Evolutionary conservation across 108 stramenopile genomes (phyloP), one percentile per base, ranked within the genome.

Genomic region (Nitzschia sp.): DNA sequence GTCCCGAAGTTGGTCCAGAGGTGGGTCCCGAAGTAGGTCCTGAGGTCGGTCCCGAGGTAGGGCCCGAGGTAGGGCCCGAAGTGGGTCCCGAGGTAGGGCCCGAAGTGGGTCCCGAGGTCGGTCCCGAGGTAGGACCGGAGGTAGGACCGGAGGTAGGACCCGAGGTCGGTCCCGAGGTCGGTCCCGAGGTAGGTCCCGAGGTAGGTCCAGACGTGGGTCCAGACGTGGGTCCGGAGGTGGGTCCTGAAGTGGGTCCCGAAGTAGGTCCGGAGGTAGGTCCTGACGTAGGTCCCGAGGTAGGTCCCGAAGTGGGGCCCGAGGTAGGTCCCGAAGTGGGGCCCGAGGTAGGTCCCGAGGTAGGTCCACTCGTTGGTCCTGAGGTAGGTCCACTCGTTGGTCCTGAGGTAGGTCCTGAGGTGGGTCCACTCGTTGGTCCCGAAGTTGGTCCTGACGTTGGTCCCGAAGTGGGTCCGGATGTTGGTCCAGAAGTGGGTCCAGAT

Each of bases 241-340:
- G 70, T 30, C 66, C 53, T 35, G 29, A 4, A 54, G 53, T 67
- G 32, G 66, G 66, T 36, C 29, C 53, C 36, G 59, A 32, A 9
- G 68, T 69, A 30, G 68, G 68, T 35, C 66, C 66, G 21, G 61
- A 62, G 6, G 61, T 62, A 16, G 66, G 58, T 31, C 38, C 38
- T n/a, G 50, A 22, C 16, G 27, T 38, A 21, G 59, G 59, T 52
- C 19, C 35, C 15, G n/a, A 32, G 8, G 68, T 41, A 47, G 68
- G 68, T 16, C 45, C 54, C 15, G 52, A 11, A 0, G 63, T 28
- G 5, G 63, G 68, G 17, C 57, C 68, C 17, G 41, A 0, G 22
- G 68, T 4, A 11, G 22, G 22, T n/a, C 38, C 38, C 13, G 38
- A 6, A 41, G 22, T n/a, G 50, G 34, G 13, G 33, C 34, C 32